A percentile compares a stretch with the other conserved stretches of the same genome.
Evolutionary conservation across 345 rosid genomes (phyloP).

Genomic region (Jatropha curcas): DNA sequence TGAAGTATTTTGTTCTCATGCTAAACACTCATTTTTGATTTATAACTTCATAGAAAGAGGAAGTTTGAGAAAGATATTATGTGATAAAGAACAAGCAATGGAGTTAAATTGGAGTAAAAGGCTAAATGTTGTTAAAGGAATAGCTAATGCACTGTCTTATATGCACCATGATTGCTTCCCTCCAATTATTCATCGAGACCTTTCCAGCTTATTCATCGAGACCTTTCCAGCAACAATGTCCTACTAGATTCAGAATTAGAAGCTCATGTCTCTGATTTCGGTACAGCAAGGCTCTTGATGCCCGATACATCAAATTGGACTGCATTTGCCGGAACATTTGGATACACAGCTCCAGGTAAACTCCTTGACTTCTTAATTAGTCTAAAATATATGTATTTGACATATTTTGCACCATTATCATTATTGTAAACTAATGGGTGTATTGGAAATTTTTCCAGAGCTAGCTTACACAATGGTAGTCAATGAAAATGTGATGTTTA

Average conservation of each 20-base stretch:
- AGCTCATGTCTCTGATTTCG: background rate
- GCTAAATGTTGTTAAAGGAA: too few relatives aligned
- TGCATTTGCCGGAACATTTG: slow-evolving; percentile 1
- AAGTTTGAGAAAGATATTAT: background rate
- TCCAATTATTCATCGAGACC: too few relatives aligned
- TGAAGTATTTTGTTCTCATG: background rate
- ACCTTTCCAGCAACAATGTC: background rate
- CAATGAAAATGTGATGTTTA: slow-evolving; percentile 14
- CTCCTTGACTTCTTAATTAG: background rate
- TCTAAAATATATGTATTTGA: background rate
- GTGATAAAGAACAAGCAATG: too few relatives aligned
- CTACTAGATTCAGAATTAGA: background rate
- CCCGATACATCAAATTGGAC: background rate
- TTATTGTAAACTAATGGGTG: too few relatives aligned
- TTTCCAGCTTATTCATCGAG: background rate
- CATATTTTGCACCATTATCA: too few relatives aligned
- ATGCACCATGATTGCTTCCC: background rate
- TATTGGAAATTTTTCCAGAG: background rate
- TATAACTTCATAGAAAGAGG: background rate
- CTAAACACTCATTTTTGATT: background rate
- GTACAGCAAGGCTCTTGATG: background rate
- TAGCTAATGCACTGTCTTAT: too few relatives aligned
- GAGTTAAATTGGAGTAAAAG: too few relatives aligned
- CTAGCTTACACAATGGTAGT: slow-evolving; percentile 13
- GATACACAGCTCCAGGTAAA: background rate